phyloP scores from a whole-genome alignment of 108 stramenopile species.

The Skeletonema potamos region DNA sequence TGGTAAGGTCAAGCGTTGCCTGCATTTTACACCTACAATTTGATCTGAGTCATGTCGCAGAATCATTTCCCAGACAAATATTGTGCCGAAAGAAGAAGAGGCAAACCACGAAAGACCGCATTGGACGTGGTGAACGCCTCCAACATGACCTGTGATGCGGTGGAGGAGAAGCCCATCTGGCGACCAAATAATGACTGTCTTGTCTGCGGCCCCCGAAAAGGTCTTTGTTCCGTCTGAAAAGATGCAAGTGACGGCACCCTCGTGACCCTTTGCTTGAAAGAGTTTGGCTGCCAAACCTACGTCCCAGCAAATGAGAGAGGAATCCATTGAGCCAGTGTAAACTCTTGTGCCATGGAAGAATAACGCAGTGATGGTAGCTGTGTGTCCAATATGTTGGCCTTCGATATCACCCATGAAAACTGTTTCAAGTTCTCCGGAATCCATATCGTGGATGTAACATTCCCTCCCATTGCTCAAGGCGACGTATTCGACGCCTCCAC shows the following conservation, averaged over 20 bases:
- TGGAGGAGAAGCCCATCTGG: slow-evolving; percentile 37
- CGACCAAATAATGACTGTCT: slow-evolving; percentile 59
- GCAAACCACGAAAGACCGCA: slow-evolving; percentile 44
- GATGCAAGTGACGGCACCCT: slow-evolving; percentile 56
- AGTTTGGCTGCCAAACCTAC: slow-evolving; percentile 6
- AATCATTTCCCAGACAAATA: slow-evolving; percentile 28
- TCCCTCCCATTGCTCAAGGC: slow-evolving; percentile 50
- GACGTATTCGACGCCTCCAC: slow-evolving; percentile 52
- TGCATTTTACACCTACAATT: slow-evolving; percentile 21
- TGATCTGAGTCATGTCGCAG: slow-evolving; percentile 1
- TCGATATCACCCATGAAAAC: slow-evolving; percentile 63
- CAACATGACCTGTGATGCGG: slow-evolving; percentile 54
- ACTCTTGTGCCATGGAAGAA: slow-evolving; percentile 49
- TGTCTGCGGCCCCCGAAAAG: slow-evolving; percentile 60
- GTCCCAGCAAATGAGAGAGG: slow-evolving; percentile 49
- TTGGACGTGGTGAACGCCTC: slow-evolving; percentile 50
- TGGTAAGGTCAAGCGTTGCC: slow-evolving; percentile 29
- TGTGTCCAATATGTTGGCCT: slow-evolving; percentile 53
- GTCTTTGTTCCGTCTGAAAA: slow-evolving; percentile 48
- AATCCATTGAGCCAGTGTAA: slow-evolving; percentile 57
- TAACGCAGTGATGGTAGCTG: slow-evolving; percentile 48
- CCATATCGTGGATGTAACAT: slow-evolving; percentile 32
- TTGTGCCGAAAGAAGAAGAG: slow-evolving; percentile 24
- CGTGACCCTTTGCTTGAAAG: slow-evolving; percentile 49
- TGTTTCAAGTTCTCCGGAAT: slow-evolving; percentile 43